Evolutionary conservation across 257 asterid genomes (phyloP).

Genomic region (Agastache rugosa): DNA sequence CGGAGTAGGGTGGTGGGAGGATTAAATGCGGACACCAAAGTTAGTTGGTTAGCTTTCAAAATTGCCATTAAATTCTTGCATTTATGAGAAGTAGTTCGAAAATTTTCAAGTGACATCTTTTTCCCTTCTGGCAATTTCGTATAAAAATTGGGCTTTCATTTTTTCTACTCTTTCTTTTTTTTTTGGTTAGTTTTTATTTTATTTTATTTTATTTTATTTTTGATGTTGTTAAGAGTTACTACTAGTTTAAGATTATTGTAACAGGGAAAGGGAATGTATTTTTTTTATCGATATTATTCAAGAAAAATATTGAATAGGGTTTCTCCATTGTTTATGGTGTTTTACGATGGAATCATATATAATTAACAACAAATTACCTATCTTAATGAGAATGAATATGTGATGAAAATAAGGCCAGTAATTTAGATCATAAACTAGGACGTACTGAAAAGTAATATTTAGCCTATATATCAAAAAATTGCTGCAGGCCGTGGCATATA

Average conservation of each 20-base stretch:
- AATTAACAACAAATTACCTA: too few relatives aligned
- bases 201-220: too few relatives aligned
- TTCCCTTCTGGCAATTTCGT: constrained; percentile 36
- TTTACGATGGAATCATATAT: too few relatives aligned
- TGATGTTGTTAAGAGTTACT: not conserved
- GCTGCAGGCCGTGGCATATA: too few relatives aligned
- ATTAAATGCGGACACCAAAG: constrained; percentile 54
- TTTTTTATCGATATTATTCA: too few relatives aligned
- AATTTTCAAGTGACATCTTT: constrained; percentile 31
- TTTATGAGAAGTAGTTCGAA: constrained; percentile 60
- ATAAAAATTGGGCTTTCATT: not conserved
- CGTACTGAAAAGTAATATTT: not conserved
- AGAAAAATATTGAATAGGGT: too few relatives aligned
- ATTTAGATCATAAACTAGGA: not conserved
- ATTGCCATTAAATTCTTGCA: constrained; percentile 52
- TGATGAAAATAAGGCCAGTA: not conserved
- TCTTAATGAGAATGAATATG: too few relatives aligned
- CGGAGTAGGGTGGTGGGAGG: constrained; percentile 20
- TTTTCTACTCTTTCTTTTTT: not conserved
- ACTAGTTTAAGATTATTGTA: too few relatives aligned
- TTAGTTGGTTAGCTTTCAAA: constrained; percentile 58
- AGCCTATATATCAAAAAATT: not conserved
- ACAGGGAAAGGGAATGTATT: too few relatives aligned
- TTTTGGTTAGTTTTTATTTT: too few relatives aligned
- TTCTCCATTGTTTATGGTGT: too few relatives aligned